Base-by-base conservation (phyloP, 345 rosid species). In the Populus deltoides region DNA sequence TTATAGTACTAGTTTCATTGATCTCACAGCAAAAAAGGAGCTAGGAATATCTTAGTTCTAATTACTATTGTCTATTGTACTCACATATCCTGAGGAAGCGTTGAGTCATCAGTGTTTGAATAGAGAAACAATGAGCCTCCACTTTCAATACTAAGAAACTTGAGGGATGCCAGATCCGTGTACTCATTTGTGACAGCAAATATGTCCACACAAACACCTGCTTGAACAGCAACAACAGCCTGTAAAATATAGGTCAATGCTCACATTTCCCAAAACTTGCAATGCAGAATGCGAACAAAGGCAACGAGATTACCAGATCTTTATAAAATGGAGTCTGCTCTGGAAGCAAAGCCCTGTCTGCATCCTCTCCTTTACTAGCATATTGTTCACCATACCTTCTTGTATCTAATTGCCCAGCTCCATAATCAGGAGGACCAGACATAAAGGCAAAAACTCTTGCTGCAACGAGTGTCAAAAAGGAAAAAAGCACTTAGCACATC, bases 71-170 rank as follows among this genome's bases (percentile, higher is more conserved):
- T 4, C 71, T 68, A 67, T 68, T 49, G 74, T 77, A 89, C 98
- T 92, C 83, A 93, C 99, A 96, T 93, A 88, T 96, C 99, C 90
- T 92, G 99, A 83, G 99, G 99, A 86, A 96, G 97, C 25, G 99
- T 93, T 31, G 97, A 96, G 79, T 93, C 98, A 86, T 96, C 99
- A 2, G 98, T 92, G 82, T 83, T 93, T 80, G 99, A 83, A 85
- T 93, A 91, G 63, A 93, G 81, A 81, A 93, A 91, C 73, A 96
- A 72, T 7, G 98, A 91, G 69, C 97, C 98, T n/a, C 98, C 99
- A 87, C 98, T 93, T 86, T 93, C 99, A 71, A 96, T 91, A 82
- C 99, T 91, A 75, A 96, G 98, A 83, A 96, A 96, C 78, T 96
- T 96, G 71, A 96, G 88, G 68, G 98, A 93, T 77, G 99, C 99